These are phyloP conservation scores for Acacia crassicarpa DNA, from an alignment of 306 rosid species.

Conservation along the genomic window DNA sequence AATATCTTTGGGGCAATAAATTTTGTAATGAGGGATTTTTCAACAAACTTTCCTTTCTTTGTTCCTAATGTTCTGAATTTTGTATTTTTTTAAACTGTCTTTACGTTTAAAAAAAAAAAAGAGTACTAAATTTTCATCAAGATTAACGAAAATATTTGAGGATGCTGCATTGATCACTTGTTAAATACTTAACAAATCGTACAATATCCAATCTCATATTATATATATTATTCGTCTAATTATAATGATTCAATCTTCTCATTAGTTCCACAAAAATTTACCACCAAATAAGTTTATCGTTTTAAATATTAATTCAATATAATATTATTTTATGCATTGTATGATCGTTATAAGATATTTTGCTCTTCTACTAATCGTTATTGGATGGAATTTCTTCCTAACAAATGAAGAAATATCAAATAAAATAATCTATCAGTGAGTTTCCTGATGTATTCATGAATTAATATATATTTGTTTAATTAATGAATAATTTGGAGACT, in stretches of 20 bases:
- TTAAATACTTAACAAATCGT: background rate
- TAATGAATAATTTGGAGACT: background rate
- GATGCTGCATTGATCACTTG: background rate
- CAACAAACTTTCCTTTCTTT: too few species aligned
- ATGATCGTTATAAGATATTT: background rate
- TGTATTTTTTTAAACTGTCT: background rate
- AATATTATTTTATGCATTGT: background rate
- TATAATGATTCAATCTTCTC: background rate
- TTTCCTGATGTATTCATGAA: background rate
- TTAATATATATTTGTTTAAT: background rate
- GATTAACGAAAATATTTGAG: background rate
- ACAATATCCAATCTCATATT: background rate
- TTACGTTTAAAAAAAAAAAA: background rate
- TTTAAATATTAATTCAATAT: background rate
- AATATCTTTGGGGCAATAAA: too few species aligned
- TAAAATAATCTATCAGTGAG: background rate
- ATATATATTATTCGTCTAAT: background rate
- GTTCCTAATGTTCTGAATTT: too few species aligned
- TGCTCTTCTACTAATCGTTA: background rate
- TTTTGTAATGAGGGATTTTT: too few species aligned
- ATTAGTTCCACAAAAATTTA: background rate
- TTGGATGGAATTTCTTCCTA: background rate
- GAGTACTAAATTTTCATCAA: background rate
- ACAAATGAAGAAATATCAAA: background rate
- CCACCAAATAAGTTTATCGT: background rate